Evolutionary conservation across 805 yeast genomes (phyloP), one percentile per base, ranked within the genome.

Genomic region (Yarrowia sp.): DNA sequence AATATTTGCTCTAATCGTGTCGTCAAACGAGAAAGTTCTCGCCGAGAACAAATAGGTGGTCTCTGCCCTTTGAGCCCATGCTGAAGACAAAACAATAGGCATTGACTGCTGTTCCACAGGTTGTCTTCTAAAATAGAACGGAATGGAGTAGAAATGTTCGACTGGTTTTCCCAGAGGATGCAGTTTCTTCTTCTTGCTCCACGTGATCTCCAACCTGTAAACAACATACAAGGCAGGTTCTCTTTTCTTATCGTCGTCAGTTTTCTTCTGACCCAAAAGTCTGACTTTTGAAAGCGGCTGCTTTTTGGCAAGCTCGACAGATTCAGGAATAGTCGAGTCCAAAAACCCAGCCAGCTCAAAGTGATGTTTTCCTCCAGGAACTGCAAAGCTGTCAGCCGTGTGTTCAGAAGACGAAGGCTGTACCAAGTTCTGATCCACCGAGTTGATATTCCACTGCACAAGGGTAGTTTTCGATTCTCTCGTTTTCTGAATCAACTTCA

Each of bases 141-240:
- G 61, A 14, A 55, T 55, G 20, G 46, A 15, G 20, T 24, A n/a
- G 8, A 12, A 20, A 7, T 55, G 46, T 5, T 39, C 24, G 1
- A 55, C 61, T 39, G 61, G 61, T 5, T 24, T 39, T 2, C 61
- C 61, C 1, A 55, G 38, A 4, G 61, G 61, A 9, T 55, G 19
- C 12, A 39, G 61, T 0, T 20, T 20, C 20, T 55, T 55, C 61
- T 55, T 55, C 12, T 55, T 55, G 20, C 61, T 55, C 61, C 61
- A 55, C 2, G 36, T 39, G 5, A 55, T 13, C 7, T 55, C 61
- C 20, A 55, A 14, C 9, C 44, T n/a, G 20, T 55, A 55, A 6
- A 39, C 9, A 2, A 39, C 15, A 6, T 40, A 39, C 3, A n/a
- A 8, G 13, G 58, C 42, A 3, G 58, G 43, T 39, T 13, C 6